These are phyloP conservation scores for Fusarium sp. DNA, from an alignment of 2,329 filamentous ascomycete species.

Conservation along the genomic window DNA sequence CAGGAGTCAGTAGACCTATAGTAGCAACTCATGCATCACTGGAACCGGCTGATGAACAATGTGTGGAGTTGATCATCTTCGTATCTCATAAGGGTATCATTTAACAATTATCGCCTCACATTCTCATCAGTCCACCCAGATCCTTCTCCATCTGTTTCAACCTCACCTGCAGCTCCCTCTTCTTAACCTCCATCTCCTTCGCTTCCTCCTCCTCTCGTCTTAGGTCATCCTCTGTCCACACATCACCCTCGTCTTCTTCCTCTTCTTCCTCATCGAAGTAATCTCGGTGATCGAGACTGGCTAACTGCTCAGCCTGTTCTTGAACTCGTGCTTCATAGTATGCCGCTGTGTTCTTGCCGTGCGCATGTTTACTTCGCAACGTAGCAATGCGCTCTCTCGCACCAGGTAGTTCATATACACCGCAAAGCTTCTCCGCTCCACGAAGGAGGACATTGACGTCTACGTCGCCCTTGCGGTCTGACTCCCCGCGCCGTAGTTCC, in stretches of 20 bases:
- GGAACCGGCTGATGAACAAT: not conserved
- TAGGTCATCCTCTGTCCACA: slow-evolving; percentile 76
- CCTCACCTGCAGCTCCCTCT: slow-evolving; percentile 66
- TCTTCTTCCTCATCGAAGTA: slow-evolving; percentile 67
- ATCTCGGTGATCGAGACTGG: slow-evolving; percentile 74
- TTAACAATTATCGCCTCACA: slow-evolving; percentile 53
- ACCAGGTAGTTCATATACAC: slow-evolving; percentile 86
- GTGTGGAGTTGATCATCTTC: not conserved
- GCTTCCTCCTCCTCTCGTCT: slow-evolving; percentile 76
- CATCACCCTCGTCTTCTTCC: slow-evolving; percentile 57
- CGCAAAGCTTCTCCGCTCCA: slow-evolving; percentile 90
- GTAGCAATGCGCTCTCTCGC: slow-evolving; percentile 80
- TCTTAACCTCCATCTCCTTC: slow-evolving; percentile 66
- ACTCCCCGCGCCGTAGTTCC: slow-evolving; percentile 73
- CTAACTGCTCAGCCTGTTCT: slow-evolving; percentile 79
- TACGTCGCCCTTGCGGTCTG: slow-evolving; percentile 71
- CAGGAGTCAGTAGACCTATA: not conserved
- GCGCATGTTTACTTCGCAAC: slow-evolving; percentile 76
- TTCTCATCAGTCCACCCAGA: slow-evolving; percentile 64
- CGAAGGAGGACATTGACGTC: slow-evolving; percentile 87
- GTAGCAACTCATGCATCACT: not conserved
- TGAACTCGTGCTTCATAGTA: slow-evolving; percentile 85
- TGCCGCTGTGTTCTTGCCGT: slow-evolving; percentile 78
- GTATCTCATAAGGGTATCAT: slow-evolving; percentile 38
- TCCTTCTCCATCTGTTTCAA: slow-evolving; percentile 68